Conservation (phyloP, 768 basidiomycete genomes). For the Chlorophyllum brunneum region DNA sequence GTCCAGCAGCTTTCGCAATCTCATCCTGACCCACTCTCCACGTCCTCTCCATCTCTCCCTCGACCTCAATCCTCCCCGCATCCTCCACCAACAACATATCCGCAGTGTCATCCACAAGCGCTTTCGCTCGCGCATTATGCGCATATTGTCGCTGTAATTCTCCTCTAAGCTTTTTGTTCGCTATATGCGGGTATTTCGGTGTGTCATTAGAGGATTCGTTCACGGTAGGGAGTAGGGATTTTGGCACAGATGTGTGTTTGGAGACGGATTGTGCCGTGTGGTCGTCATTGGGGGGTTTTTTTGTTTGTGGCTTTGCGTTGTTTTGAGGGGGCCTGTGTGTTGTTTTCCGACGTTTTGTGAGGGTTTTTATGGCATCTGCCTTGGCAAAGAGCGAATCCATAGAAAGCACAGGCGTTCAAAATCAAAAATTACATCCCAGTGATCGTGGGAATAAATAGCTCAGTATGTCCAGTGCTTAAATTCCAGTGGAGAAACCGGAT, state of each 20-base stretch:
- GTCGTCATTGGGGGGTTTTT: not conserved
- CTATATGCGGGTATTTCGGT: slow-evolving; percentile 55
- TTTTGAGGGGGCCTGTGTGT: not conserved
- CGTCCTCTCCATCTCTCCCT: slow-evolving; percentile 80
- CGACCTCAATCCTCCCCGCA: slow-evolving; percentile 68
- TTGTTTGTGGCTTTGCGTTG: slow-evolving; percentile 1
- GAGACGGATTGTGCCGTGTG: slow-evolving; percentile 16
- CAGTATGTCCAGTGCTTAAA: not conserved
- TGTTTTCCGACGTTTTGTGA: slow-evolving; percentile 31
- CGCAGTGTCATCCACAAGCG: slow-evolving; percentile 57
- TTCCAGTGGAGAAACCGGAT: too few species aligned
- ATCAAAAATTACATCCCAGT: slow-evolving; percentile 1
- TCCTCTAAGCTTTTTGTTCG: slow-evolving; percentile 72
- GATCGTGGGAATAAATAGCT: not conserved
- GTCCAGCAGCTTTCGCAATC: slow-evolving; percentile 59
- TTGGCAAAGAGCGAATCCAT: slow-evolving; percentile 78
- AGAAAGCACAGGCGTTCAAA: not conserved
- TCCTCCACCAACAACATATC: slow-evolving; percentile 69
- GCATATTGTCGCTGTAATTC: slow-evolving; percentile 60
- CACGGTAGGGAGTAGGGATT: slow-evolving; percentile 54
- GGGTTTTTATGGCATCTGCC: slow-evolving; percentile 53
- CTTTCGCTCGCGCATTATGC: slow-evolving; percentile 58
- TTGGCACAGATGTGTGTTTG: slow-evolving; percentile 58
- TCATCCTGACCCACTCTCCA: slow-evolving; percentile 87
- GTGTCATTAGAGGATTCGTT: slow-evolving; percentile 33